A percentile compares a stretch with the other conserved stretches of the same genome.
Evolutionary conservation across 176 grass and related monocot genomes (phyloP).

Genomic region (Musa acuminata): DNA sequence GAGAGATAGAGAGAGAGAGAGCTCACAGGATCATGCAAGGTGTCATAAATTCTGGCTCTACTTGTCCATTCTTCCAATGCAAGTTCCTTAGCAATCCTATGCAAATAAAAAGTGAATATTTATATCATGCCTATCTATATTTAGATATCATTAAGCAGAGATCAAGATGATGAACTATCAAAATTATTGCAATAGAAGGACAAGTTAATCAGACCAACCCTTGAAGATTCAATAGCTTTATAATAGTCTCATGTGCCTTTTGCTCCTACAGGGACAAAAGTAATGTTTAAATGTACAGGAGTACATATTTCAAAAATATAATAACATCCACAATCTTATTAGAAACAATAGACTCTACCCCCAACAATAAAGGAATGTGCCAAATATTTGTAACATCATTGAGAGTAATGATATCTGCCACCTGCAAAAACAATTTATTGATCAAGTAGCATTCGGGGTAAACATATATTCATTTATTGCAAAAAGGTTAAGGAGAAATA

Average conservation of each 20-base stretch:
- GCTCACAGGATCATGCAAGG: conserved; percentile 36
- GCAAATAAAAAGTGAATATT: background rate
- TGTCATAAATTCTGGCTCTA: conserved; percentile 28
- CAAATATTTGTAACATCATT: conserved; percentile 96
- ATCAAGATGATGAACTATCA: background rate
- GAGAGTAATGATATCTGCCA: conserved; percentile 59
- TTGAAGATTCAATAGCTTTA: conserved; percentile 80
- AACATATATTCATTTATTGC: background rate
- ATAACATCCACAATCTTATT: background rate
- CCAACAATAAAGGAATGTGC: conserved; percentile 91
- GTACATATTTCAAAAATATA: too few species aligned
- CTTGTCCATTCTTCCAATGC: conserved; percentile 30
- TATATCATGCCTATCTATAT: background rate
- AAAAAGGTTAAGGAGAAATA: conserved; percentile 14
- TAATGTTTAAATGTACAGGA: background rate
- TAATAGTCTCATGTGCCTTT: conserved; percentile 89
- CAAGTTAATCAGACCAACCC: conserved; percentile 24
- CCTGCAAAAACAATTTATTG: conserved; percentile 33
- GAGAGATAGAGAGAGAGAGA: conserved; percentile 4
- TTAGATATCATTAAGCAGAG: background rate
- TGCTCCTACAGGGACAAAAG: conserved; percentile 55
- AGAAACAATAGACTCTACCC: conserved; percentile 29
- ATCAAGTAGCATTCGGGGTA: background rate
- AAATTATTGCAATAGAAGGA: background rate
- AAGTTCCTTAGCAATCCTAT: conserved; percentile 21